Percentiles rank a stretch among this genome's conserved stretches.
Conservation (phyloP, 371 early-diverging fungal species). For the Rhizopus arrhizus region DNA sequence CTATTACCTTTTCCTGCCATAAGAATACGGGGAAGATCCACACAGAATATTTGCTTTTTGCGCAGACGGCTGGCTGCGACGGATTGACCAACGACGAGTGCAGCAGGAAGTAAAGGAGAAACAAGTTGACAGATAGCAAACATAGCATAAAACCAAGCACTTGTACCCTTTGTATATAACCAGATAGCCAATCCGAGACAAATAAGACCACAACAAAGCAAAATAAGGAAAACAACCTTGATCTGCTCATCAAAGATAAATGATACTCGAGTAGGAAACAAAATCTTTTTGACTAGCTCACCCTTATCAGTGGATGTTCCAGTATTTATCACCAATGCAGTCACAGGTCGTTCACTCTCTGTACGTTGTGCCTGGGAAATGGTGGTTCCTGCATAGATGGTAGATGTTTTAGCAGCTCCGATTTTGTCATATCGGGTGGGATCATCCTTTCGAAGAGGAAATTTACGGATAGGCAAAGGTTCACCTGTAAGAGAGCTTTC, state of each 20-base stretch:
- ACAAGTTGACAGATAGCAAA: slow-evolving; percentile 76
- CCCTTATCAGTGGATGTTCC: slow-evolving; percentile 80
- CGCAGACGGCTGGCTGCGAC: slow-evolving; percentile 75
- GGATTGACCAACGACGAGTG: slow-evolving; percentile 73
- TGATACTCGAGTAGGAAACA: slow-evolving; percentile 64
- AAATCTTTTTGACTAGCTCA: slow-evolving; percentile 72
- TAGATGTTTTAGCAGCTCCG: slow-evolving; percentile 56
- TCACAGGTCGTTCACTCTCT: slow-evolving; percentile 37
- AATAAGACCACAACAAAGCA: slow-evolving; percentile 60
- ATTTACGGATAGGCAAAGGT: slow-evolving; percentile 61
- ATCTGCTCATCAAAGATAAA: slow-evolving; percentile 73
- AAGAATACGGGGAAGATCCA: slow-evolving; percentile 82
- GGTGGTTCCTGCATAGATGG: slow-evolving; percentile 56
- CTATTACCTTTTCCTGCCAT: slow-evolving; percentile 76
- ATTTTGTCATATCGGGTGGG: slow-evolving; percentile 37
- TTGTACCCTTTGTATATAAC: slow-evolving; percentile 46
- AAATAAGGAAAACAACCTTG: slow-evolving; percentile 65
- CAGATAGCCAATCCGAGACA: slow-evolving; percentile 58
- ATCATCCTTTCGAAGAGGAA: slow-evolving; percentile 50
- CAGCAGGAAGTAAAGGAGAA: slow-evolving; percentile 65
- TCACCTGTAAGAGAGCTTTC: slow-evolving; percentile 72
- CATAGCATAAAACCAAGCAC: slow-evolving; percentile 67
- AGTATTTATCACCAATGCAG: slow-evolving; percentile 69
- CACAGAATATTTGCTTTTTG: slow-evolving; percentile 68
- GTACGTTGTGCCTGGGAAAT: slow-evolving; percentile 49